Conservation (phyloP, 2,329 filamentous ascomycete genomes). For the Corinectria fuckeliana region DNA sequence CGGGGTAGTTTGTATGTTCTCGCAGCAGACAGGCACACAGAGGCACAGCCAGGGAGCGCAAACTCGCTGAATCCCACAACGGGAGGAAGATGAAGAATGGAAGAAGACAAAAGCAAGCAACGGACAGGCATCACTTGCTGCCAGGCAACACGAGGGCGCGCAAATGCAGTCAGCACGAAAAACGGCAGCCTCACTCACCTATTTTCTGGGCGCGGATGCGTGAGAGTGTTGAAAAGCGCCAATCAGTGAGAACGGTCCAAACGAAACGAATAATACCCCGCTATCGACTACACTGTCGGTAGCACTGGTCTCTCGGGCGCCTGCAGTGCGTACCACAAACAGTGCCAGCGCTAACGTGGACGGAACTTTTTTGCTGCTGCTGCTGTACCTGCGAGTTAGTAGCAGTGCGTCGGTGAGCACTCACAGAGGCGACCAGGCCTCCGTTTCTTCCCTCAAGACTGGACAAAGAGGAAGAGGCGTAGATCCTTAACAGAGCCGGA, state of each 20-base stretch:
- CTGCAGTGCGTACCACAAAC: neutral
- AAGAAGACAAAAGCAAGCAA: neutral
- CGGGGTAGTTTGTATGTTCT: slow-evolving; percentile 22
- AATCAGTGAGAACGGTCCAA: slow-evolving; percentile 31
- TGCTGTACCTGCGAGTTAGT: neutral
- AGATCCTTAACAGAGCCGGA: neutral
- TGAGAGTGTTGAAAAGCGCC: slow-evolving; percentile 34
- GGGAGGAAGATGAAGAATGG: slow-evolving; percentile 1
- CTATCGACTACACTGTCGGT: slow-evolving; percentile 19
- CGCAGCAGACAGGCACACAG: slow-evolving; percentile 9
- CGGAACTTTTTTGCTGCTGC: neutral
- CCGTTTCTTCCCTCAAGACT: neutral
- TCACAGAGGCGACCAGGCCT: neutral
- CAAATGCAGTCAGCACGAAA: slow-evolving; percentile 31
- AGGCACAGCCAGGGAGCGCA: slow-evolving; percentile 12
- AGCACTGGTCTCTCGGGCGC: neutral
- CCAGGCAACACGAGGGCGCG: slow-evolving; percentile 25
- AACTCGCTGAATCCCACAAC: slow-evolving; percentile 17
- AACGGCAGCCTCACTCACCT: slow-evolving; percentile 35
- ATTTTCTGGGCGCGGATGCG: slow-evolving; percentile 32
- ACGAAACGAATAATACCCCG: slow-evolving; percentile 36
- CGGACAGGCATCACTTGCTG: slow-evolving; percentile 15
- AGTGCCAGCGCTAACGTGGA: neutral
- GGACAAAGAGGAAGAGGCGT: neutral
- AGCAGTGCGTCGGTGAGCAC: slow-evolving; percentile 6